Evolutionary conservation across 441 rosid genomes (phyloP).

Genomic region (Pelargonium citronellum): DNA sequence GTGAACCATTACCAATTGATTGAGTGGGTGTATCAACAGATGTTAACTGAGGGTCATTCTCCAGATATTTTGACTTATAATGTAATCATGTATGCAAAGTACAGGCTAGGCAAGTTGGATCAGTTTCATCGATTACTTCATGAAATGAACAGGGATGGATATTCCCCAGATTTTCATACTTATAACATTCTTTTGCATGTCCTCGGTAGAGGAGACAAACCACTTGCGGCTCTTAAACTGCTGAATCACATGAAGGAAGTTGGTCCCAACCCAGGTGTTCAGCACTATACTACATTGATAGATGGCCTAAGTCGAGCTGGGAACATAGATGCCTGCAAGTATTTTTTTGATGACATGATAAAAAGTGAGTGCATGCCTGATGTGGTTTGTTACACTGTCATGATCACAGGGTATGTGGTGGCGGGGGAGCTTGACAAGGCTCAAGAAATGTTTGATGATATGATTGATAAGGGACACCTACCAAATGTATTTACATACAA

Average conservation of each 20-base stretch:
- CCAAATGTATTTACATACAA: conserved; percentile 83
- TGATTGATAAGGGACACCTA: conserved; percentile 59
- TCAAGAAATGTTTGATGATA: conserved; percentile 52
- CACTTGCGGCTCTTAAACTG: conserved; percentile 65
- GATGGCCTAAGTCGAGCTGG: conserved; percentile 90
- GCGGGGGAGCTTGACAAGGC: conserved; percentile 76
- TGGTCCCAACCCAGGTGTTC: conserved; percentile 55
- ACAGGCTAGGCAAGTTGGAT: conserved; percentile 63
- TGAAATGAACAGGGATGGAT: conserved; percentile 59
- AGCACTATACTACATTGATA: conserved; percentile 79
- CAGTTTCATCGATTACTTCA: conserved; percentile 62
- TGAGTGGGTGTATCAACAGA: conserved; percentile 79
- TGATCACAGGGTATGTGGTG: conserved; percentile 62
- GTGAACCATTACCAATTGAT: conserved; percentile 66
- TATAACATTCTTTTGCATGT: conserved; percentile 78
- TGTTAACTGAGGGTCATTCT: conserved; percentile 51
- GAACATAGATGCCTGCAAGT: conserved; percentile 70
- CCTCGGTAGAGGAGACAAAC: conserved; percentile 70
- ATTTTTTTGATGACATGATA: conserved; percentile 69
- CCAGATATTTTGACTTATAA: conserved; percentile 73
- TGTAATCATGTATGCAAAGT: conserved; percentile 61
- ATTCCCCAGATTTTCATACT: conserved; percentile 74
- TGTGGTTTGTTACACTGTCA: conserved; percentile 79
- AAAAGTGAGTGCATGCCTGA: conserved; percentile 63
- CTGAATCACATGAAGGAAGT: conserved; percentile 73